phyloP scores from a whole-genome alignment of 495 filamentous ascomycete genomes.

The Podospora appendiculata region DNA sequence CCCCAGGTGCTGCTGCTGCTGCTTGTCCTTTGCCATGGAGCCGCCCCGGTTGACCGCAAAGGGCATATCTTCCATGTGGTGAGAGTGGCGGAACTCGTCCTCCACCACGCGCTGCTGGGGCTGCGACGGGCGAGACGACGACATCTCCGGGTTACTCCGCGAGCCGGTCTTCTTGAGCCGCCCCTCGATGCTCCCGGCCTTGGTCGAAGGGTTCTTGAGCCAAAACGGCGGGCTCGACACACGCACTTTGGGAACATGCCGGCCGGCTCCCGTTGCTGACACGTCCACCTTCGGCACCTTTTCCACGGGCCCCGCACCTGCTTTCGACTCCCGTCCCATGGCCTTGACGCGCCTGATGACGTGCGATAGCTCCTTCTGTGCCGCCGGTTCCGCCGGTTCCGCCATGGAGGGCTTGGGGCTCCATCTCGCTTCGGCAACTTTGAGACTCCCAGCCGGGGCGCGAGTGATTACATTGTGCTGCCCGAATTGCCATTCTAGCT shows the following conservation, averaged over 20 bases:
- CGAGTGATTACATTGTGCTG: neutral
- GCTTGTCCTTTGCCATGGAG: too few species aligned
- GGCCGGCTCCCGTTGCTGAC: neutral
- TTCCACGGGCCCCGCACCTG: slow-evolving; percentile 1
- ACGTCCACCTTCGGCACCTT: slow-evolving; percentile 5
- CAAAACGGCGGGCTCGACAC: slow-evolving; percentile 29
- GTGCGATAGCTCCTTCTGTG: neutral
- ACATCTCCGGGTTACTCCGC: neutral
- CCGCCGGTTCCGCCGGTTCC: neutral
- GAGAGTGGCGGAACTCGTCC: neutral
- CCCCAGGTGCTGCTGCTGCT: too few species aligned
- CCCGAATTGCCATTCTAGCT: neutral
- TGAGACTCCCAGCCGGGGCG: neutral
- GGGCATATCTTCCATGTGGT: neutral
- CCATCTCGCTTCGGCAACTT: neutral
- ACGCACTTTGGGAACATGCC: slow-evolving; percentile 13
- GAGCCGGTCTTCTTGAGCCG: slow-evolving; percentile 16
- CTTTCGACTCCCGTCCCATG: slow-evolving; percentile 1
- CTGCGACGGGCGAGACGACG: neutral
- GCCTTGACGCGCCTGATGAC: slow-evolving; percentile 6
- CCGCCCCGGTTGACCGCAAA: too few species aligned
- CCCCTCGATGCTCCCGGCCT: slow-evolving; percentile 15
- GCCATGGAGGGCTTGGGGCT: neutral
- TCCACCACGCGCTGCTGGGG: neutral
- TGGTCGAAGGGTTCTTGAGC: slow-evolving; percentile 21